These are phyloP conservation scores for Lasiosphaeris hirsuta DNA, from an alignment of 495 filamentous ascomycete species.

Conservation along the genomic window DNA sequence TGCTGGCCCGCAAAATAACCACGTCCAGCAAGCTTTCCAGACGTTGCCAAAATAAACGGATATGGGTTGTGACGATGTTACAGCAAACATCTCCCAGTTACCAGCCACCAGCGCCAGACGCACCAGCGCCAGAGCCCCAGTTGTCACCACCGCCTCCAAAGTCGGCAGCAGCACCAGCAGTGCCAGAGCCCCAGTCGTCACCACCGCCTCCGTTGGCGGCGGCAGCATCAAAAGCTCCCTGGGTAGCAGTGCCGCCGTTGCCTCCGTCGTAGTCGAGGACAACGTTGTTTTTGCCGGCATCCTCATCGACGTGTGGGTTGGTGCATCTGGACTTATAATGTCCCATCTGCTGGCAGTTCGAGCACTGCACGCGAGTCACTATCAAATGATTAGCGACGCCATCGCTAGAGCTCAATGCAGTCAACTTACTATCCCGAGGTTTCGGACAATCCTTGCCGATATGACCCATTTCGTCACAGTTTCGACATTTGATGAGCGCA, in stretches of 20 bases:
- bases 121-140: slow-evolving; percentile 4
- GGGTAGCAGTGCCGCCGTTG: background rate
- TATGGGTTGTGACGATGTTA: background rate
- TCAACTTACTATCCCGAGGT: slow-evolving; percentile 63
- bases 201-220: background rate
- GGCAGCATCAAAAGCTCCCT: background rate
- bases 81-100: background rate
- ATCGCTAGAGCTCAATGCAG: background rate
- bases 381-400: slow-evolving; percentile 25
- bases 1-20: slow-evolving; percentile 2
- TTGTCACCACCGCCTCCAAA: slow-evolving; percentile 5
- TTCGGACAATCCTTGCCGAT: slow-evolving; percentile 68
- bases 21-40: background rate
- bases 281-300: slow-evolving; percentile 18
- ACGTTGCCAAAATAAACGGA: background rate
- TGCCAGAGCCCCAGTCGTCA: slow-evolving; percentile 1
- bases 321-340: slow-evolving; percentile 63
- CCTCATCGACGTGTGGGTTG: slow-evolving; percentile 41
- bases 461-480: slow-evolving; percentile 75
- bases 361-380: slow-evolving; percentile 68
- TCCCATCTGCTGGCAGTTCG: slow-evolving; percentile 71
- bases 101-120: slow-evolving; percentile 17
- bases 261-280: slow-evolving; percentile 2
- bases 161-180: background rate
- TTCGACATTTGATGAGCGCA: slow-evolving; percentile 61